A percentile compares a stretch with the other conserved stretches of the same genome.
Conservation (phyloP, 257 asterid genomes). For the Gynochthodes officinalis region DNA sequence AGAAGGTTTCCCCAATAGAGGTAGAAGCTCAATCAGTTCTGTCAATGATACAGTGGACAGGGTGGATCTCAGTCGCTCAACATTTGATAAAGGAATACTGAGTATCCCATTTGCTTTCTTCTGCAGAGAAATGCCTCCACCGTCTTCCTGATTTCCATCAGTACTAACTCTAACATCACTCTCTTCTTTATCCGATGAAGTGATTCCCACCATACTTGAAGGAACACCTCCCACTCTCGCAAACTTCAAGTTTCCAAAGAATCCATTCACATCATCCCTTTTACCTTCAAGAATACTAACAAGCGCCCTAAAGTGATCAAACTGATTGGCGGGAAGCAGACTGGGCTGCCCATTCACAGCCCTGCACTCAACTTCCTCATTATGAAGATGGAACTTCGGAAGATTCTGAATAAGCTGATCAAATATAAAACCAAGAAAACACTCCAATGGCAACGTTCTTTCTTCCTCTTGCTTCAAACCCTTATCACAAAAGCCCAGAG, state of each 20-base stretch:
- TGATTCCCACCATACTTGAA: slow-evolving; percentile 62
- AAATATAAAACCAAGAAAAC: slow-evolving; percentile 58
- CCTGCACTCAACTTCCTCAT: slow-evolving; percentile 45
- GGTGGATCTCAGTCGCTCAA: slow-evolving; percentile 83
- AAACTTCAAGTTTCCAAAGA: slow-evolving; percentile 73
- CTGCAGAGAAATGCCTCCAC: slow-evolving; percentile 52
- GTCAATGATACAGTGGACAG: slow-evolving; percentile 82
- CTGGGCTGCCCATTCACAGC: slow-evolving; percentile 24
- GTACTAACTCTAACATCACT: slow-evolving; percentile 45
- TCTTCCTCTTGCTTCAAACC: slow-evolving; percentile 43
- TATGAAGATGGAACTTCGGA: slow-evolving; percentile 56
- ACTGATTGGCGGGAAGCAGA: slow-evolving; percentile 30
- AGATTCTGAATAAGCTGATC: slow-evolving; percentile 64
- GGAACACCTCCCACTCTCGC: slow-evolving; percentile 97
- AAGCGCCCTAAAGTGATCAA: slow-evolving; percentile 61
- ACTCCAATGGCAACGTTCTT: slow-evolving; percentile 58
- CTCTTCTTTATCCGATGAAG: slow-evolving; percentile 57
- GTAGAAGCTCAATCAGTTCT: slow-evolving; percentile 85
- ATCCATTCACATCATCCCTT: slow-evolving; percentile 76
- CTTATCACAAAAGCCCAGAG: slow-evolving; percentile 18
- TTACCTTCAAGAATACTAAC: slow-evolving; percentile 68
- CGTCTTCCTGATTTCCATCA: slow-evolving; percentile 53
- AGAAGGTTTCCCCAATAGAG: slow-evolving; percentile 76
- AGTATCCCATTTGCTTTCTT: slow-evolving; percentile 71
- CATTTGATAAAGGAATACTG: slow-evolving; percentile 89